Percentiles rank a stretch among this genome's conserved stretches.
Conservation (phyloP, 805 yeast genomes). For the Candida easanensis region DNA sequence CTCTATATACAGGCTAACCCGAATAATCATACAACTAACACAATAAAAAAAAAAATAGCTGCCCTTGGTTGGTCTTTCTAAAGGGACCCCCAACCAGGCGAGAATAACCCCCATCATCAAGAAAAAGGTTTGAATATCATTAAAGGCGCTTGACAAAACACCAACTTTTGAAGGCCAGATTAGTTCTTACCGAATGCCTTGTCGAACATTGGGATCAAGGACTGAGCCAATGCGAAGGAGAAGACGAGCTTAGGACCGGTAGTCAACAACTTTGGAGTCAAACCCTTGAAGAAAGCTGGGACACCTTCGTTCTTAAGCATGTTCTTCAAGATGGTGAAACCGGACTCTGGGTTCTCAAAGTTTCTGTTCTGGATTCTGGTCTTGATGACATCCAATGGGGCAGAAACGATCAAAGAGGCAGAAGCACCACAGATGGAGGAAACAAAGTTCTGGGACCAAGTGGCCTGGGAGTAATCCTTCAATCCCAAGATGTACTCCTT, state of each 20-base stretch:
- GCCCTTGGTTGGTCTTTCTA: too few relatives aligned
- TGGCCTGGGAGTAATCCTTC: conserved; percentile 82
- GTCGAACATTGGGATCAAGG: conserved; percentile 95
- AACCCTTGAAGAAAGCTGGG: conserved; percentile 90
- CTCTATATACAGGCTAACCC: neutral
- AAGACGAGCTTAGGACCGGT: conserved; percentile 98
- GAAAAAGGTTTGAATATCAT: conserved; percentile 1
- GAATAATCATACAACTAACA: neutral
- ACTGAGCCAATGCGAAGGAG: conserved; percentile 96
- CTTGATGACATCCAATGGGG: conserved; percentile 97
- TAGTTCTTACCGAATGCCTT: conserved; percentile 42
- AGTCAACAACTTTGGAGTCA: conserved; percentile 93
- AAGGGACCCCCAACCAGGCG: neutral
- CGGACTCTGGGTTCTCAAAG: conserved; percentile 94
- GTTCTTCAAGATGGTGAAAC: conserved; percentile 87
- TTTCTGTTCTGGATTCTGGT: conserved; percentile 97
- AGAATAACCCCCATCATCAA: neutral
- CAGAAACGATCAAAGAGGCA: conserved; percentile 93
- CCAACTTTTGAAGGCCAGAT: too few relatives aligned
- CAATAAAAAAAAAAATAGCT: neutral
- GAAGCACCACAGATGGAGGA: conserved; percentile 96
- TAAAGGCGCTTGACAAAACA: neutral
- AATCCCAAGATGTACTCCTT: conserved; percentile 91
- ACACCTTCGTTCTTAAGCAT: conserved; percentile 91
- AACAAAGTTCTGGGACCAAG: conserved; percentile 93